phyloP scores from a whole-genome alignment of 257 asterid species.

The Cynanchum wilfordii region DNA sequence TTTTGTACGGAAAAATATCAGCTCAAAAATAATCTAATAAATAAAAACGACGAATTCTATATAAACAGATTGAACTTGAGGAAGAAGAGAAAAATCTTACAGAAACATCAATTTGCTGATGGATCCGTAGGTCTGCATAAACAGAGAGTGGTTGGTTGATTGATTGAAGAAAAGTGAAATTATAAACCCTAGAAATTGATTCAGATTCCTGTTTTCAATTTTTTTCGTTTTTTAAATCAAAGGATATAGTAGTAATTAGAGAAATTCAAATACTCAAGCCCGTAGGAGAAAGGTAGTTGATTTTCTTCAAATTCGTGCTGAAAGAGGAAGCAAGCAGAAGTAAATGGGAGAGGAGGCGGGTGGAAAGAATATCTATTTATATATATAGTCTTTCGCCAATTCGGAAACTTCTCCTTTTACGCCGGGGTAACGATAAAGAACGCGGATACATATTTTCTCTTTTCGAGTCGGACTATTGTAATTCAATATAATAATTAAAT shows the following conservation, averaged over 20 bases:
- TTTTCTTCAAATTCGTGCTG: constrained; percentile 3
- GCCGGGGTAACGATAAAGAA: background rate
- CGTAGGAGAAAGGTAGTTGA: background rate
- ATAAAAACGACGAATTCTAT: background rate
- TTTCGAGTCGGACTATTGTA: too few relatives aligned
- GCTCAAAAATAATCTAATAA: background rate
- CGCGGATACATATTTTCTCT: too few relatives aligned
- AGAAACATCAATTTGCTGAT: constrained; percentile 1
- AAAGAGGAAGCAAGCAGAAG: background rate
- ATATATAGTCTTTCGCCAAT: background rate
- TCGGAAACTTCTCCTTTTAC: background rate
- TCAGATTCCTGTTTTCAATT: background rate
- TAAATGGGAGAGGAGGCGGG: background rate
- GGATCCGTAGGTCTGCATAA: constrained; percentile 9
- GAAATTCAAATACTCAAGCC: too few relatives aligned
- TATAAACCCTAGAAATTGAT: constrained; percentile 22
- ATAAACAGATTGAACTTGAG: background rate
- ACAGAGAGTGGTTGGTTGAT: background rate
- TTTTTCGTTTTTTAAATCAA: too few relatives aligned
- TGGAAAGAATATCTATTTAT: background rate
- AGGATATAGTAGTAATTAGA: too few relatives aligned
- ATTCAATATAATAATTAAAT: too few relatives aligned
- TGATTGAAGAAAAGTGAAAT: background rate
- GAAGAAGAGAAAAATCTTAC: constrained; percentile 12
- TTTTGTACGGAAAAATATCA: background rate